phyloP scores from a whole-genome alignment of 2,329 filamentous ascomycete species.

The Grosmannia serpens region DNA sequence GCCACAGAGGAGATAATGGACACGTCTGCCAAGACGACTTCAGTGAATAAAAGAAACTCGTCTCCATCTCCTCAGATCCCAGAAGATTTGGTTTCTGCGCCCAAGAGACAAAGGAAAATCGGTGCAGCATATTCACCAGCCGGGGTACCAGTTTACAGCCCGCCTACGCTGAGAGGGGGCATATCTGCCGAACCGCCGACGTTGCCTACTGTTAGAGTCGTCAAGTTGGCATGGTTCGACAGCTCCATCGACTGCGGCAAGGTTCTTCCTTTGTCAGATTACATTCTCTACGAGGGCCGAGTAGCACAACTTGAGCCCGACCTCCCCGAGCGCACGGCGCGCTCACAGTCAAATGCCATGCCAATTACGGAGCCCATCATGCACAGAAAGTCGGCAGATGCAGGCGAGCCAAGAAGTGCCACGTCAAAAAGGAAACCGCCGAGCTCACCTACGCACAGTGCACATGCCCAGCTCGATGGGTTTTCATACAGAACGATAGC shows the following conservation, averaged over 20 bases:
- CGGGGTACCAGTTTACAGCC: not conserved
- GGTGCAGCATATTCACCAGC: not conserved
- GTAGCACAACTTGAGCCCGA: conserved; percentile 14
- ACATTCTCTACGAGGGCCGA: conserved; percentile 42
- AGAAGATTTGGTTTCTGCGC: not conserved
- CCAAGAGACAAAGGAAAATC: not conserved
- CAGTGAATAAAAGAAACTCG: not conserved
- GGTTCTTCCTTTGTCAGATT: conserved; percentile 36
- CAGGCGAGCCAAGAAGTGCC: not conserved
- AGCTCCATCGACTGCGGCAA: conserved; percentile 34
- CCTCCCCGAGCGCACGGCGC: not conserved
- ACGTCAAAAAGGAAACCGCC: not conserved
- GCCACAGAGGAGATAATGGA: conserved; percentile 35
- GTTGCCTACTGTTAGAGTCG: conserved; percentile 29
- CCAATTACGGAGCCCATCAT: no score
- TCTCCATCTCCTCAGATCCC: not conserved
- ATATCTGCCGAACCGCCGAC: not conserved
- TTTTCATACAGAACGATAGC: not conserved
- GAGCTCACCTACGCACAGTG: not conserved
- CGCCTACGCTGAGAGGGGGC: not conserved
- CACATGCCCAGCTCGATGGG: not conserved
- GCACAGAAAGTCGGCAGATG: not conserved
- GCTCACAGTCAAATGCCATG: conserved; percentile 13
- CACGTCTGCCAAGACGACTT: not conserved
- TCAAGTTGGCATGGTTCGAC: conserved; percentile 47